These are phyloP conservation scores for Pseudocercospora pini-densiflorae DNA, from an alignment of 2,329 filamentous ascomycete genomes.

Conservation along the genomic window DNA sequence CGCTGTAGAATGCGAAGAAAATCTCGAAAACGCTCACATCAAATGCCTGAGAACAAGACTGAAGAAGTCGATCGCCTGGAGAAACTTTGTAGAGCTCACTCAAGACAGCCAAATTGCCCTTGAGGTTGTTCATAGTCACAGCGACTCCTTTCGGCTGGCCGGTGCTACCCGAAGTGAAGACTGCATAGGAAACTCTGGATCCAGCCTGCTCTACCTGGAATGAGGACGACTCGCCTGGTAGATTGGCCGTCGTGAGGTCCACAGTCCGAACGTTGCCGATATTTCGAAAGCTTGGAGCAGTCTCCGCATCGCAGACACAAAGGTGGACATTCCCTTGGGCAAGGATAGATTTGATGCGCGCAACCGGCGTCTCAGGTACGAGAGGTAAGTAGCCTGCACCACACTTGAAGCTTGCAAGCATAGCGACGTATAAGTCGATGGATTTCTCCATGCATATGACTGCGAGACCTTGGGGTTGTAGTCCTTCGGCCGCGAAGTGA, in stretches of 20 bases:
- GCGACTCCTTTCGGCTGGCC: conserved; percentile 80
- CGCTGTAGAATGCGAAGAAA: conserved; percentile 79
- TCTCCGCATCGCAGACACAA: conserved; percentile 47
- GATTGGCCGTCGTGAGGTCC: conserved; percentile 40
- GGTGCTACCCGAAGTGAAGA: conserved; percentile 85
- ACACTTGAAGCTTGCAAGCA: conserved; percentile 74
- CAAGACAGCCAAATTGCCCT: conserved; percentile 74
- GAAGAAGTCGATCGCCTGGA: conserved; percentile 66
- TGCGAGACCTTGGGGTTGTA: conserved; percentile 62
- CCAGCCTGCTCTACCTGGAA: conserved; percentile 44
- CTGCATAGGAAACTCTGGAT: conserved; percentile 68
- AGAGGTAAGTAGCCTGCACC: conserved; percentile 83
- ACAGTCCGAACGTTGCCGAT: conserved; percentile 20
- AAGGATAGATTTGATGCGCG: conserved; percentile 66
- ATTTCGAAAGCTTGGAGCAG: conserved; percentile 22
- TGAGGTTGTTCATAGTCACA: conserved; percentile 75
- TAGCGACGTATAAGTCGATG: conserved; percentile 69
- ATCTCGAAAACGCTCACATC: conserved; percentile 91
- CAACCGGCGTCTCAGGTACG: conserved; percentile 69
- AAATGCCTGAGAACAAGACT: conserved; percentile 83
- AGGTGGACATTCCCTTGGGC: conserved; percentile 60
- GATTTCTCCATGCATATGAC: conserved; percentile 79
- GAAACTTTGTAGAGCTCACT: conserved; percentile 66
- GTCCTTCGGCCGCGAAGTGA: conserved; percentile 55
- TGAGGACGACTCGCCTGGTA: conserved; percentile 43